These are phyloP conservation scores for Glaciozyma martinii DNA, from an alignment of 768 basidiomycete species.

Conservation along the genomic window DNA sequence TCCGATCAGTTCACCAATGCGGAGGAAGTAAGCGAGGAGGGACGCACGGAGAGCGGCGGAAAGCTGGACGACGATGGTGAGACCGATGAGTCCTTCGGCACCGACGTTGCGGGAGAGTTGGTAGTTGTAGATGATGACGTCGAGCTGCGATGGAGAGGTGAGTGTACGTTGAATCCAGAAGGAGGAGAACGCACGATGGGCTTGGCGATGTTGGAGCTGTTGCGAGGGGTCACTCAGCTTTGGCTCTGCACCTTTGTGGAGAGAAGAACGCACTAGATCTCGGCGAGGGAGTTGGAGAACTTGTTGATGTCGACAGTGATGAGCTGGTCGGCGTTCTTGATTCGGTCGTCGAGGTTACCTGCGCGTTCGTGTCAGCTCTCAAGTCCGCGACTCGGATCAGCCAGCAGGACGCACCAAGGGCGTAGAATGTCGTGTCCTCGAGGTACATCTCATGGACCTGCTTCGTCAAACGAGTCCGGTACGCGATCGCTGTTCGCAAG, in stretches of 20 bases:
- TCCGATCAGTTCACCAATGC: not conserved
- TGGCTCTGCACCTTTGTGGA: not conserved
- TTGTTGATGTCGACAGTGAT: slow-evolving; percentile 85
- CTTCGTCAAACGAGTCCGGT: slow-evolving; percentile 73
- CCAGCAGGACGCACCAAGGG: slow-evolving; percentile 53
- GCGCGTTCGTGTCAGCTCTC: not conserved
- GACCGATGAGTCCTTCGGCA: not conserved
- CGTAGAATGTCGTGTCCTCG: slow-evolving; percentile 84
- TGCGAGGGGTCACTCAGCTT: not conserved
- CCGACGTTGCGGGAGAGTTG: slow-evolving; percentile 60
- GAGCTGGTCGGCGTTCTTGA: slow-evolving; percentile 33
- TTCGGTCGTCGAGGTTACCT: slow-evolving; percentile 30
- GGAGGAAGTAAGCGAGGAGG: not conserved
- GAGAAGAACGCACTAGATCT: slow-evolving; percentile 66
- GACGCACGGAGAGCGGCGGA: not conserved
- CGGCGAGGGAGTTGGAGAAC: slow-evolving; percentile 76
- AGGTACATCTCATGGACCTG: slow-evolving; percentile 78
- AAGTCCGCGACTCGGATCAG: not conserved
- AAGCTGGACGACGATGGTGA: slow-evolving; percentile 2
- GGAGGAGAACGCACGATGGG: slow-evolving; percentile 79
- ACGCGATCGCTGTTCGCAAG: slow-evolving; percentile 54
- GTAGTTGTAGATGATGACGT: slow-evolving; percentile 63
- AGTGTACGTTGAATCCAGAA: slow-evolving; percentile 88
- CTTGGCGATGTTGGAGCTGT: slow-evolving; percentile 84
- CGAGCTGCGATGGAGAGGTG: slow-evolving; percentile 64